Evolutionary conservation across 768 basidiomycete species (phyloP), one percentile per base, ranked within the genome.

Genomic region (Mycena filopes): DNA sequence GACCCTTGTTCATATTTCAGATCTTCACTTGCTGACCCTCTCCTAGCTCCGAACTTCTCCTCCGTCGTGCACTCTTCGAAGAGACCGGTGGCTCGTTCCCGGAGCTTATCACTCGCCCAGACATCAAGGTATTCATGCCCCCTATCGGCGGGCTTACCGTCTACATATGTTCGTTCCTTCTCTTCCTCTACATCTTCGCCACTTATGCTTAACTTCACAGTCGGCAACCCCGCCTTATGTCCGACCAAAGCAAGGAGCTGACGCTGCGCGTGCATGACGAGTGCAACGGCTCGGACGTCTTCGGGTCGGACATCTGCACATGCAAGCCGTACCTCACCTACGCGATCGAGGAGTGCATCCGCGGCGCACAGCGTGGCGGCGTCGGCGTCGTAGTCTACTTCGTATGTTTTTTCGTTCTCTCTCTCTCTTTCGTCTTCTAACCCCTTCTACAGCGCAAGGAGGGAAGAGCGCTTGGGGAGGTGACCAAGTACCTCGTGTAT

Each of bases 41-140:
- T 23, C 51, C 15, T n/a, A 94, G 92, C 51, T 92, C 93, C 0
- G 97, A 99, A 76, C 85, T 82, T 20, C 78, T 95, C 0, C 86
- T 99, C 3, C 89, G 97, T 21, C 85, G 97, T n/a, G 91, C 94
- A 0, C 82, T 99, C 40, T 99, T 98, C 70, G 97, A 99, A 75
- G 97, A 98, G 68, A 97, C 95, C 0, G 95, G 94, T 70, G 95
- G 95, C 73, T 95, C 94, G 92, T 95, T 94, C 76, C 96, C 96
- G 3, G 97, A 99, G 72, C 86, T 99, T 31, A 90, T 99, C 73
- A 98, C 97, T 8, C 89, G 96, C 23, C 93, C 95, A 0, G 97
- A 98, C 73, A 91, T 99, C 82, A 96, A 96, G 75, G 86, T 96
- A 23, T 98, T 98, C 84, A 83, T 98, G 0, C 97, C 97, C 0